Percentiles rank a stretch among this genome's conserved stretches.
Evolutionary conservation across 2,329 filamentous ascomycete species (phyloP).

Genomic region (Trichophyton rubrum): DNA sequence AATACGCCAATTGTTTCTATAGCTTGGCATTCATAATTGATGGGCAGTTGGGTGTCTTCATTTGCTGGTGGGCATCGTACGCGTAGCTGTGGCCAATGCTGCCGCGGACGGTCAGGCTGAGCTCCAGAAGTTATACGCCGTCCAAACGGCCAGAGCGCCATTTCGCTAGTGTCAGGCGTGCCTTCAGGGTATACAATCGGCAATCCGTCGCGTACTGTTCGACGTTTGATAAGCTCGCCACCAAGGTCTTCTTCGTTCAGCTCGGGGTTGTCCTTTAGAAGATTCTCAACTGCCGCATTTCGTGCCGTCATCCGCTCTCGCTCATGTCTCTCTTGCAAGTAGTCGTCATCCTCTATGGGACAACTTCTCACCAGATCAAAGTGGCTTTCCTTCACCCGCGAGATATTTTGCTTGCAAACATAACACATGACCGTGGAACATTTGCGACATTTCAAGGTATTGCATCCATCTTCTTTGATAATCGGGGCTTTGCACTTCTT

Average conservation of each 20-base stretch:
- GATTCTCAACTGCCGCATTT: slow-evolving; percentile 41
- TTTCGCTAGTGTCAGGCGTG: too few relatives aligned
- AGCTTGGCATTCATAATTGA: too few relatives aligned
- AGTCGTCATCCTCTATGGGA: too few relatives aligned
- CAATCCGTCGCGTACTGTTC: background rate
- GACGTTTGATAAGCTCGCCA: slow-evolving; percentile 35
- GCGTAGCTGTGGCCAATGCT: too few relatives aligned
- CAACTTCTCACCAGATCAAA: slow-evolving; percentile 37
- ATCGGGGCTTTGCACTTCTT: slow-evolving; percentile 56
- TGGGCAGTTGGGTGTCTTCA: too few relatives aligned
- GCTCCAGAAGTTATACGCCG: too few relatives aligned
- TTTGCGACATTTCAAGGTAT: slow-evolving; percentile 66
- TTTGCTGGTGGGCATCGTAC: too few relatives aligned
- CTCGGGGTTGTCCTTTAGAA: slow-evolving; percentile 48
- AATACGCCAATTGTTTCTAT: too few relatives aligned
- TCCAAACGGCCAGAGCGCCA: too few relatives aligned
- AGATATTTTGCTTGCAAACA: slow-evolving; percentile 50
- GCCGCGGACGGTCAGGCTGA: too few relatives aligned
- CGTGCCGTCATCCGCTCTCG: slow-evolving; percentile 41
- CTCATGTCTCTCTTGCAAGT: slow-evolving; percentile 20
- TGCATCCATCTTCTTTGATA: slow-evolving; percentile 67
- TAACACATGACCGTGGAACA: slow-evolving; percentile 43
- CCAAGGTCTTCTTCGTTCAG: slow-evolving; percentile 47
- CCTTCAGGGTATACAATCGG: background rate
- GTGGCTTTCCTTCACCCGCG: slow-evolving; percentile 48